phyloP scores from a whole-genome alignment of 805 yeast species.

The Yarrowia alimentaria region DNA sequence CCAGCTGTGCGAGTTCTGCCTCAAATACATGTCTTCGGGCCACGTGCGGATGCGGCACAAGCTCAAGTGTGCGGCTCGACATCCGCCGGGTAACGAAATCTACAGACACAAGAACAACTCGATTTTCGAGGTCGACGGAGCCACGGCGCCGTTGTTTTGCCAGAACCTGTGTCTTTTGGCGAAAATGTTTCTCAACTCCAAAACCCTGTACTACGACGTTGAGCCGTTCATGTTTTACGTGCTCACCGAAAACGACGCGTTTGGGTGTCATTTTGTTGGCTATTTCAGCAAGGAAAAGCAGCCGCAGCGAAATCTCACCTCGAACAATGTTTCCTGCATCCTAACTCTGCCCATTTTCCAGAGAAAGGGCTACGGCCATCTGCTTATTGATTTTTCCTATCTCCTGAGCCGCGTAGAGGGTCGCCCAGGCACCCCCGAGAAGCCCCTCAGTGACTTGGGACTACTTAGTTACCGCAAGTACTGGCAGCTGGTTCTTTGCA shows the following conservation, averaged over 20 bases:
- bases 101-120: slow-evolving; percentile 70
- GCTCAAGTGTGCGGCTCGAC: slow-evolving; percentile 64
- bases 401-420: slow-evolving; percentile 70
- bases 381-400: slow-evolving; percentile 87
- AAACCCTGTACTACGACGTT: slow-evolving; percentile 89
- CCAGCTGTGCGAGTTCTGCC: slow-evolving; percentile 79
- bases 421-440: slow-evolving; percentile 89
- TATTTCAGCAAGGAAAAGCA: slow-evolving; percentile 85
- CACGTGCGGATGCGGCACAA: slow-evolving; percentile 67
- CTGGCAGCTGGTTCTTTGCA: slow-evolving; percentile 71
- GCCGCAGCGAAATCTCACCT: slow-evolving; percentile 12
- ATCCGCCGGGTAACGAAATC: slow-evolving; percentile 91
- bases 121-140: slow-evolving; percentile 90
- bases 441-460: slow-evolving; percentile 87
- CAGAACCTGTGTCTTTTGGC: slow-evolving; percentile 89
- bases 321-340: slow-evolving; percentile 81
- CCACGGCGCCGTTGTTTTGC: slow-evolving; percentile 76
- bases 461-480: slow-evolving; percentile 78
- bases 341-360: slow-evolving; percentile 85
- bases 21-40: slow-evolving; percentile 73
- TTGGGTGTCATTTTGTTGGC: slow-evolving; percentile 77
- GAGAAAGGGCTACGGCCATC: slow-evolving; percentile 82
- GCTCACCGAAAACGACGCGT: slow-evolving; percentile 62
- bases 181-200: slow-evolving; percentile 83
- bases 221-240: slow-evolving; percentile 93